These are phyloP conservation scores for Russula sp. DNA, from an alignment of 768 basidiomycete genomes.

Conservation along the genomic window DNA sequence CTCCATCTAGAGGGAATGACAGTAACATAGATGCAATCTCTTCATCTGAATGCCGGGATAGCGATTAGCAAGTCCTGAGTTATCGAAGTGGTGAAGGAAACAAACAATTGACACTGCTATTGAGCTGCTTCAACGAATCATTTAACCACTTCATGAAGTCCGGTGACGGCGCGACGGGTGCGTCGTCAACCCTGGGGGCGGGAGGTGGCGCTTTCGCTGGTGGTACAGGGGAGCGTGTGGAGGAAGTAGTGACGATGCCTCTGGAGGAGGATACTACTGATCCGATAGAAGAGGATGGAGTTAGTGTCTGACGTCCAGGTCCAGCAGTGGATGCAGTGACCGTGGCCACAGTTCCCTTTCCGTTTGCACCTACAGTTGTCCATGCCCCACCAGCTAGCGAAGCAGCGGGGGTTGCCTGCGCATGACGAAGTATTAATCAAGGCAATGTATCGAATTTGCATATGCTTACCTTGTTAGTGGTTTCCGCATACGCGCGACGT, in stretches of 20 bases:
- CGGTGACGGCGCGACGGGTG: conserved; percentile 63
- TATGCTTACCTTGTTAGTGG: conserved; percentile 58
- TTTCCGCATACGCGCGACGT: conserved; percentile 74
- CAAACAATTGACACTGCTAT: conserved; percentile 66
- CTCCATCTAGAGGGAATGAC: conserved; percentile 88
- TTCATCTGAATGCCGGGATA: conserved; percentile 54
- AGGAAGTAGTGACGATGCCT: conserved; percentile 5
- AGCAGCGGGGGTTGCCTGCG: conserved; percentile 22
- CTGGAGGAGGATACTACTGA: conserved; percentile 30
- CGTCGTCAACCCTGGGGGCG: conserved; percentile 51
- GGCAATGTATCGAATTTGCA: not conserved
- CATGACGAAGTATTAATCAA: conserved; percentile 10
- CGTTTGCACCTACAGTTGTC: conserved; percentile 81
- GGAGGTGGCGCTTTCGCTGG: conserved; percentile 26
- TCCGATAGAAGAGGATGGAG: conserved; percentile 35
- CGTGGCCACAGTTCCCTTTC: conserved; percentile 45
- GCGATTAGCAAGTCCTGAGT: conserved; percentile 6
- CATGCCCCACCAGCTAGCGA: conserved; percentile 51
- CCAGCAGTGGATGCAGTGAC: conserved; percentile 35
- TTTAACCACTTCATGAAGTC: conserved; percentile 93
- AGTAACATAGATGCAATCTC: conserved; percentile 95
- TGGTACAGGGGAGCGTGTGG: conserved; percentile 25
- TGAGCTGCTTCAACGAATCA: conserved; percentile 74
- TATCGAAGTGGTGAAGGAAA: not conserved
- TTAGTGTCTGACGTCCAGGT: conserved; percentile 32